phyloP scores from a whole-genome alignment of 75 land plant genomes.

The Cupressus sempervirens region DNA sequence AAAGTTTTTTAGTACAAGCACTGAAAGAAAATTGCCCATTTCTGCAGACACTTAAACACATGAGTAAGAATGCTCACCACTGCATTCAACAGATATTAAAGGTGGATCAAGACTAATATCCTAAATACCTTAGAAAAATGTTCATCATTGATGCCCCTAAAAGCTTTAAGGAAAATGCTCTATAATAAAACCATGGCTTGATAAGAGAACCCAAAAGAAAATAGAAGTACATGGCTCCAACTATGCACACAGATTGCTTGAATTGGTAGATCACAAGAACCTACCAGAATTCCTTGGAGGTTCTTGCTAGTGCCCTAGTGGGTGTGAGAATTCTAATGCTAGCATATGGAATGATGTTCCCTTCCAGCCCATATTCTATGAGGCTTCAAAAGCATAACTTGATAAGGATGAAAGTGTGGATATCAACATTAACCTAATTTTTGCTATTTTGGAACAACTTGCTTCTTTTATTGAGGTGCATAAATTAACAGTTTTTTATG shows the following conservation, averaged over 20 bases:
- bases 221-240: slow-evolving; percentile 41
- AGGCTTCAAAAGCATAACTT: not conserved
- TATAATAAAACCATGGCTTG: slow-evolving; percentile 46
- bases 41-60: slow-evolving; percentile 43
- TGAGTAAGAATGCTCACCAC: slow-evolving; percentile 44
- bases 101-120: slow-evolving; percentile 42
- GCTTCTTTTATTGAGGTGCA: not conserved
- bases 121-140: slow-evolving; percentile 42
- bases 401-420: not conserved
- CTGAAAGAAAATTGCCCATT: not conserved
- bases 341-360: slow-evolving; percentile 42
- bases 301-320: slow-evolving; percentile 35
- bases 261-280: slow-evolving; percentile 33
- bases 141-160: slow-evolving; percentile 37
- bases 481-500: not conserved
- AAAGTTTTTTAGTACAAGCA: not conserved
- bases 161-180: slow-evolving; percentile 44
- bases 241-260: slow-evolving; percentile 29
- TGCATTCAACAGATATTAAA: slow-evolving; percentile 37
- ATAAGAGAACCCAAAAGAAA: slow-evolving; percentile 42
- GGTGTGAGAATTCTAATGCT: slow-evolving; percentile 42
- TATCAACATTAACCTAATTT: not conserved
- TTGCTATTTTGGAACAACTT: not conserved
- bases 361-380: not conserved
- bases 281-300: slow-evolving; percentile 48